Evolutionary conservation across 1,139 yeast species (phyloP), one percentile per base, ranked within the genome.

Genomic region (Kodamaea sp.): DNA sequence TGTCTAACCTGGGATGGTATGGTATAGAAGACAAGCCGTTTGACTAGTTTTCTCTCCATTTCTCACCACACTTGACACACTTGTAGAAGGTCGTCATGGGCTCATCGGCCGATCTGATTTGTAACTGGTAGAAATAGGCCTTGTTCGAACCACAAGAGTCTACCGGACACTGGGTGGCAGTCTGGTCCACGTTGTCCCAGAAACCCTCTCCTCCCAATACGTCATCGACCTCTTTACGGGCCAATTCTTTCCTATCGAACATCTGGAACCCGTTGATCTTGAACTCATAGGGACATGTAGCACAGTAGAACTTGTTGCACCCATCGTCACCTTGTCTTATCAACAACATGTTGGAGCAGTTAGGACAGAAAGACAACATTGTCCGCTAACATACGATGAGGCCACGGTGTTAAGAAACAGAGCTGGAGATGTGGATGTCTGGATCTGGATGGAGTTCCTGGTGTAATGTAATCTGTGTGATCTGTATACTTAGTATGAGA

Each of bases 181-280:
- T 84, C 53, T 84, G 92, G 56, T 94, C 98, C 20, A 94, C 98
- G 55, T 92, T 90, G 58, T 92, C 98, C 98, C 98, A 92, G 3
- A 97, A 95, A 18, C 96, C 97, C 47, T 83, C 94, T 26, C 96
- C 96, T 40, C 99, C 98, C 18, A 92, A 73, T 8, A 92, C 96
- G 64, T 92, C 98, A 60, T 92, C 99, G 3, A 92, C 94, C 49
- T 88, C 86, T 55, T 92, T 92, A 56, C 96, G 73, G 24, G 86
- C 84, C 54, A 92, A 73, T 41, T 75, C 75, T 56, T 85, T 88
- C 40, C 97, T 73, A 57, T 90, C 97, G 59, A 70, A 92, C 64
- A 92, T 80, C 53, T 83, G 90, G 37, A 86, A 71, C 9, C 92
- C 95, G 29, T 74, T 74, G 35, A 92, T 87, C 30, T 89, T 87